Evolutionary conservation across 495 filamentous ascomycete species (phyloP), one percentile per base, ranked within the genome.

Genomic region (Tuber microsphaerosporum): DNA sequence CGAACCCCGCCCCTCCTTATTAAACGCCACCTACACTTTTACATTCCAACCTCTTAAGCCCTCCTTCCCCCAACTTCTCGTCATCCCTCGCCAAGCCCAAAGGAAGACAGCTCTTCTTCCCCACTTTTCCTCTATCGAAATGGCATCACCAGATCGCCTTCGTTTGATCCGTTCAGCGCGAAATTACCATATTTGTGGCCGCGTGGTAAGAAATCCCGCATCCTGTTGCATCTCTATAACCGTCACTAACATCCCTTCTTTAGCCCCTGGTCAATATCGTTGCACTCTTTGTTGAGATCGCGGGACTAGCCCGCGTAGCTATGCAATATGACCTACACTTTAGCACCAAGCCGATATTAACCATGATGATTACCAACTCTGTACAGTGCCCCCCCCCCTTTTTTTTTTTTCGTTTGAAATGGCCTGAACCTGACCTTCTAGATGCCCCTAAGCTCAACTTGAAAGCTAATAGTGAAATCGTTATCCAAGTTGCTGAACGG

Each of bases 291-390:
- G 44, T 48, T 61, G 72, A 79, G 61, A 56, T 79, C 19, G 61
- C 51, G 56, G 73, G 80, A 39, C 73, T 82, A 16, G 74, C 74
- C 48, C 77, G 75, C 69, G 61, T 82, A 17, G 77, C 75, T 12
- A 70, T 75, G 42, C 77, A 72, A 79, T 99, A 97, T 86, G 97
- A 97, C 85, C 87, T 89, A 76, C 96, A 96, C 86, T 99, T 97
- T 88, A 89, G 91, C 78, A 73, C 71, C 9, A 76, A 37, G 74
- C 80, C 84, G 92, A 93, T 99, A 51, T 87, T 99, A 76, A 99
- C 95, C 65, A 99, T 94, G 84, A 99, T 98, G 95, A 92, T 97
- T 76, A 94, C 93, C 79, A 99, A 99, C 85, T 91, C 95, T 74
- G 91, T 99, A 89, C 83, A 89, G 84, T 75, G 80, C 44, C 56